phyloP scores from a whole-genome alignment of 2,329 filamentous ascomycete genomes.

The Tolypocladium ovalisporum region DNA sequence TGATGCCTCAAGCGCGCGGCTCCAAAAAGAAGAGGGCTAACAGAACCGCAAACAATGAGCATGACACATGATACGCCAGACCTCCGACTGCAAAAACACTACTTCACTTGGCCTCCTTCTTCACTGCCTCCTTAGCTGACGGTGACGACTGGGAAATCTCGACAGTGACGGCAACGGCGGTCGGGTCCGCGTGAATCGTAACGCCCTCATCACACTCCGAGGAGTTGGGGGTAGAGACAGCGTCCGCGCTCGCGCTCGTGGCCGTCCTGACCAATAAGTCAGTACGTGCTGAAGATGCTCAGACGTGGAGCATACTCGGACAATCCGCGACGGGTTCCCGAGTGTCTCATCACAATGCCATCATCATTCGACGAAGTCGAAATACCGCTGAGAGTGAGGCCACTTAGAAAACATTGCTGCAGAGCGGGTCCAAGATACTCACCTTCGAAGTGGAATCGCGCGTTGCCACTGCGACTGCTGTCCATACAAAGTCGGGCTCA shows the following conservation, averaged over 20 bases:
- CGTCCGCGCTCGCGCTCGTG: slow-evolving; percentile 28
- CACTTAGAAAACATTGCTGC: neutral
- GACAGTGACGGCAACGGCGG: slow-evolving; percentile 24
- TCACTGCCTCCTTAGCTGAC: slow-evolving; percentile 28
- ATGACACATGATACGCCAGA: slow-evolving; percentile 1
- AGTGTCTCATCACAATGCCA: slow-evolving; percentile 15
- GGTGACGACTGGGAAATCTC: slow-evolving; percentile 40
- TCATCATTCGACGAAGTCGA: slow-evolving; percentile 18
- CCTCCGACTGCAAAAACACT: neutral
- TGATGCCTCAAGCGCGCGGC: slow-evolving; percentile 9
- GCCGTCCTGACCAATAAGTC: slow-evolving; percentile 23
- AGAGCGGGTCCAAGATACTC: slow-evolving; percentile 4
- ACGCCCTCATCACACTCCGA: slow-evolving; percentile 43
- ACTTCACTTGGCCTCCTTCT: slow-evolving; percentile 14
- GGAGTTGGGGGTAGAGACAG: slow-evolving; percentile 26
- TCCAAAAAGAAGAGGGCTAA: slow-evolving; percentile 7
- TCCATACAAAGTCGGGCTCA: slow-evolving; percentile 29
- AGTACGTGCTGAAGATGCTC: slow-evolving; percentile 17
- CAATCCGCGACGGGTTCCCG: slow-evolving; percentile 20
- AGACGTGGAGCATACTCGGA: slow-evolving; percentile 23
- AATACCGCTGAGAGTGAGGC: slow-evolving; percentile 10
- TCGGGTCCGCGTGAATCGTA: slow-evolving; percentile 42
- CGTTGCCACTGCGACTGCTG: slow-evolving; percentile 27
- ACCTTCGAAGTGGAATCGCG: slow-evolving; percentile 19
- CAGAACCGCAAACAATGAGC: neutral